Evolutionary conservation across 73 alveolate species (phyloP), one percentile per base, ranked within the genome.

Genomic region (Blepharisma stoltei): DNA sequence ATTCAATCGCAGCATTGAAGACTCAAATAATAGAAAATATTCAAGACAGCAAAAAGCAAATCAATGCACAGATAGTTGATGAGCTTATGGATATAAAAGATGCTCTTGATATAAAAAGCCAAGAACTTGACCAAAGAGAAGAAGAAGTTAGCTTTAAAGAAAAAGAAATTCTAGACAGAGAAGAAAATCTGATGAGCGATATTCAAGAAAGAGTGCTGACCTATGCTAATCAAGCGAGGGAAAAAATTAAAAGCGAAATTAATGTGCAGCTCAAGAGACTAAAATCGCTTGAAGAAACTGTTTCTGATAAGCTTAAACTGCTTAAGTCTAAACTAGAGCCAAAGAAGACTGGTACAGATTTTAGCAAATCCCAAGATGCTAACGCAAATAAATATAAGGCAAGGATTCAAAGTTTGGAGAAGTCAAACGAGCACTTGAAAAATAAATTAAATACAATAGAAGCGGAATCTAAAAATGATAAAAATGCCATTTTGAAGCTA

Each of bases 201-300:
- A 14, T 60, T 47, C 14, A 60, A 60, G 73, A 60, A 8, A 60
- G 23, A 25, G 46, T 60, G 14, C 46, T 14, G 0, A 5, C 14
- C 0, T 9, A 14, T 2, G 73, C 73, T 1, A 25, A 11, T 25
- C 38, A 9, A 20, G 5, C 73, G 23, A 60, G 45, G 23, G 73
- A 60, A 60, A 60, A 60, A 38, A n/a, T 60, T 9, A 60, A 14
- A 38, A 60, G 23, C 14, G 73, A 60, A 8, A n/a, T 60, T 9
- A 60, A 60, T 60, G 45, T 14, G 46, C 73, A 60, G 45, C 14
- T 60, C n/a, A 60, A 60, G 5, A 14, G 73, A 14, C 38, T 60
- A 38, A n/a, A 60, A 60, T n/a, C 46, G n/a, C 46, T 60, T 9
- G 73, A 60, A 47, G 18, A 38, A 14, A 60, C 14, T 1, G 73